Evolutionary conservation across 805 yeast genomes (phyloP), one percentile per base, ranked within the genome.

Genomic region (Yarrowia hollandica): DNA sequence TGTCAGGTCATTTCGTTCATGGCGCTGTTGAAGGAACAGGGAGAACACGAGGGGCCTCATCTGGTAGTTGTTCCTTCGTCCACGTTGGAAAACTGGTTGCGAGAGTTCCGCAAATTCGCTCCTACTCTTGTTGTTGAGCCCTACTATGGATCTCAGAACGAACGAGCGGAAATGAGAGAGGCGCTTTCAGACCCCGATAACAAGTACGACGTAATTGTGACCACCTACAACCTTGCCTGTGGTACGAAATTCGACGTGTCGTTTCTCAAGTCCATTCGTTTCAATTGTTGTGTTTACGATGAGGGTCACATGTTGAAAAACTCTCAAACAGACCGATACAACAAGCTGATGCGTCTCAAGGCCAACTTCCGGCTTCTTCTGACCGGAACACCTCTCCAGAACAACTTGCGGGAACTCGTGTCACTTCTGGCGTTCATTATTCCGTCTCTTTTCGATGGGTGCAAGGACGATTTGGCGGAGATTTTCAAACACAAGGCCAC

Each of bases 301-400:
- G 99, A 94, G 76, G 99, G 99, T 1, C 99, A 94, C 72, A 85
- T 94, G 88, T 77, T 94, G 65, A 94, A 94, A 70, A 94, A 94
- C 71, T 87, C 96, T 2, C 77, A 80, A 62, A 82, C 94, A 26
- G 98, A 92, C 67, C 79, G 99, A 65, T 94, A 92, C 70, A 78
- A 75, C 62, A 92, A 90, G 72, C 77, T 94, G 62, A 91, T 92
- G 96, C 82, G 82, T 66, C 75, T 94, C 57, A 80, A 79, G 61
- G 97, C 94, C 0, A 79, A 81, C n/a, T 94, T 92, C 74, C 79
- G 99, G 66, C 74, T 94, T 28, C 73, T 94, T 46, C 78, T 94
- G 61, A 94, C 99, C 1, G 99, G 99, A 71, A 94, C 99, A 0
- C 99, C 99, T 7, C 75, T 94, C 62, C 99, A 94, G 70, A 94